Evolutionary conservation across 768 basidiomycete genomes (phyloP).

Genomic region (Neoboletus subvelutipes): DNA sequence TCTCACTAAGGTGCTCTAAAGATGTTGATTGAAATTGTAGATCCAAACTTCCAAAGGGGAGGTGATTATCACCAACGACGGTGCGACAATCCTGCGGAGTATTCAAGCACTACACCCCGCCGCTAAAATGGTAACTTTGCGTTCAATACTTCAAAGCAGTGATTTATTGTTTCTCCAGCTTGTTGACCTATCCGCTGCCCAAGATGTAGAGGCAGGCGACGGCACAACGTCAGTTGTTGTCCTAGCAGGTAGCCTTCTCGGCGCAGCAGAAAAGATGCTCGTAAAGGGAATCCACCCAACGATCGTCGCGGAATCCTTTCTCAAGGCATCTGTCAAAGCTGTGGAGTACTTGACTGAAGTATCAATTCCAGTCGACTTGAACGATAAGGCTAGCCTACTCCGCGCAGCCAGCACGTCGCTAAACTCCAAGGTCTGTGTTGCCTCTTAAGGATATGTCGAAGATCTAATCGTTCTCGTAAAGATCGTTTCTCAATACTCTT

Average conservation of each 20-base stretch:
- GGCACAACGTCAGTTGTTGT: constrained; percentile 98
- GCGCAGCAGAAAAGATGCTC: constrained; percentile 95
- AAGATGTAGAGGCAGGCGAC: constrained; percentile 98
- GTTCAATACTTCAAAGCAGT: background rate
- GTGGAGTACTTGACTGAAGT: constrained; percentile 94
- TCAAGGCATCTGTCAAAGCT: constrained; percentile 87
- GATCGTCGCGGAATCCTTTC: constrained; percentile 93
- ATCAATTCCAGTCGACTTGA: constrained; percentile 88
- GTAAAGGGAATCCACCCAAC: constrained; percentile 97
- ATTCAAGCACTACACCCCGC: constrained; percentile 97
- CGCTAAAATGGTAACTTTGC: constrained; percentile 80
- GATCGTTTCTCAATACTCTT: constrained; percentile 99
- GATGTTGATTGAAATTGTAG: constrained; percentile 40
- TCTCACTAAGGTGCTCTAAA: constrained; percentile 1
- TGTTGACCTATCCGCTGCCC: constrained; percentile 95
- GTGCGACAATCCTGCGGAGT: constrained; percentile 94
- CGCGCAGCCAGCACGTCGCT: constrained; percentile 93
- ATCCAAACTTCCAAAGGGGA: constrained; percentile 97
- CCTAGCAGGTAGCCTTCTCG: constrained; percentile 87
- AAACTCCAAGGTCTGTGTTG: constrained; percentile 79
- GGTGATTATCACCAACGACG: constrained; percentile 98
- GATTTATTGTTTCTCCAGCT: constrained; percentile 50
- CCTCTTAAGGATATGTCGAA: background rate
- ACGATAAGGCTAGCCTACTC: constrained; percentile 79
- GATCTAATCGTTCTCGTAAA: constrained; percentile 32